Evolutionary conservation across 345 rosid species (phyloP).

Genomic region (Carallia brachiata): DNA sequence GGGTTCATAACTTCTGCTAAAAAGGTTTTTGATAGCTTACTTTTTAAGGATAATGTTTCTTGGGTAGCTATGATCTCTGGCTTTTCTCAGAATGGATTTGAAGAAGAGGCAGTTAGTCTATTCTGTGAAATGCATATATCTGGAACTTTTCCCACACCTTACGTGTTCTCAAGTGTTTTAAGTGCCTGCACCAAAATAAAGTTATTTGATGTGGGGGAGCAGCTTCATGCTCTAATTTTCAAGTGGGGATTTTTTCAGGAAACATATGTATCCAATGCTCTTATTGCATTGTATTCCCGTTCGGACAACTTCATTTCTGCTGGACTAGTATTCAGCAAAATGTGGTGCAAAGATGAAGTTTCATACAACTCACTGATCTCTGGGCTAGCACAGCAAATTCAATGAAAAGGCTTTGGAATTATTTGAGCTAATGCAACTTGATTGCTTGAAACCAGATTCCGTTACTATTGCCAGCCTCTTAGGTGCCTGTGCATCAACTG

Average conservation of each 20-base stretch:
- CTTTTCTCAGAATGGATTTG: conserved; percentile 60
- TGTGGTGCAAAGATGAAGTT: conserved; percentile 60
- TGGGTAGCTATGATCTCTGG: conserved; percentile 89
- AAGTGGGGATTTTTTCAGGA: conserved; percentile 73
- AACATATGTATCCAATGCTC: conserved; percentile 77
- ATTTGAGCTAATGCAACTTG: conserved; percentile 68
- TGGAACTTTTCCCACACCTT: conserved; percentile 63
- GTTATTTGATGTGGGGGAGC: conserved; percentile 57
- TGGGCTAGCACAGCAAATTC: conserved; percentile 60
- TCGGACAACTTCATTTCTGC: conserved; percentile 53
- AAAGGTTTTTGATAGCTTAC: conserved; percentile 56
- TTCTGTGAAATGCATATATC: conserved; percentile 57
- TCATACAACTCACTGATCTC: conserved; percentile 86
- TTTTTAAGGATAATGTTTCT: conserved; percentile 60
- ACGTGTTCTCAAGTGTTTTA: conserved; percentile 71
- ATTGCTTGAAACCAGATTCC: conserved; percentile 68
- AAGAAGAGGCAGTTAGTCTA: conserved; percentile 52
- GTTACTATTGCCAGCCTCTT: conserved; percentile 78
- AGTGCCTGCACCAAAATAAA: conserved; percentile 71
- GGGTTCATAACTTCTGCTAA: conserved; percentile 49
- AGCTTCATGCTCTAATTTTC: conserved; percentile 63
- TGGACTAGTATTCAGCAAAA: conserved; percentile 61
- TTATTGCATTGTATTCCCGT: conserved; percentile 71
- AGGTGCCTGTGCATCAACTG: conserved; percentile 60
- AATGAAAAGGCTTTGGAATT: conserved; percentile 59